Percentiles rank a stretch among this genome's conserved stretches.
These are phyloP conservation scores for Canariomyces notabilis DNA, from an alignment of 2,329 filamentous ascomycete species.

Conservation along the genomic window DNA sequence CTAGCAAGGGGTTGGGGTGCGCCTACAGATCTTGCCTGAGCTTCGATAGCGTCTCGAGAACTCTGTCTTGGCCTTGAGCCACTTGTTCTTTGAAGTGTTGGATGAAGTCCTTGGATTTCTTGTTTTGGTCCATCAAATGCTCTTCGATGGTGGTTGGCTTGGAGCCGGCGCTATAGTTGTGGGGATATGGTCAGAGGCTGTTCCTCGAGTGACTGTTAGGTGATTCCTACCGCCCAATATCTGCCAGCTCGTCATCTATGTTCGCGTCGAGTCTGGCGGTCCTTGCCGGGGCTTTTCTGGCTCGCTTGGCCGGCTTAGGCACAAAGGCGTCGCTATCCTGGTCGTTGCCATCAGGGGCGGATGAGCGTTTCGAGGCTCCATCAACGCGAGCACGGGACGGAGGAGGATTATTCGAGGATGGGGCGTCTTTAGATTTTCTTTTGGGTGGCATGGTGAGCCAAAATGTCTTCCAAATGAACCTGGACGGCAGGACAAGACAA, in stretches of 20 bases:
- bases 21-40: constrained; percentile 30
- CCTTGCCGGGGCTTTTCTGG: not conserved
- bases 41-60: constrained; percentile 21
- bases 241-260: constrained; percentile 4
- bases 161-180: not conserved
- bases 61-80: constrained; percentile 18
- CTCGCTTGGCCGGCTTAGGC: constrained; percentile 4
- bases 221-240: not conserved
- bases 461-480: not conserved
- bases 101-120: constrained; percentile 29
- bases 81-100: constrained; percentile 26
- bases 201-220: not conserved
- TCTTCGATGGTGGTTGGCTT: constrained; percentile 25
- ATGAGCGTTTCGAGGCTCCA: not conserved
- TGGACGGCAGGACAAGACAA: not conserved
- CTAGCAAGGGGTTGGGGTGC: not conserved
- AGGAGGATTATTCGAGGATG: not conserved
- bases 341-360: not conserved
- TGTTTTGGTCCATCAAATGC: constrained; percentile 26
- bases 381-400: not conserved
- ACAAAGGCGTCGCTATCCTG: constrained; percentile 1
- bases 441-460: constrained; percentile 17
- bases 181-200: not conserved
- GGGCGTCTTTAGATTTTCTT: constrained; percentile 10
- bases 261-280: not conserved